Base-by-base conservation (phyloP, 2,329 filamentous ascomycete species). In the Nemania sp. region DNA sequence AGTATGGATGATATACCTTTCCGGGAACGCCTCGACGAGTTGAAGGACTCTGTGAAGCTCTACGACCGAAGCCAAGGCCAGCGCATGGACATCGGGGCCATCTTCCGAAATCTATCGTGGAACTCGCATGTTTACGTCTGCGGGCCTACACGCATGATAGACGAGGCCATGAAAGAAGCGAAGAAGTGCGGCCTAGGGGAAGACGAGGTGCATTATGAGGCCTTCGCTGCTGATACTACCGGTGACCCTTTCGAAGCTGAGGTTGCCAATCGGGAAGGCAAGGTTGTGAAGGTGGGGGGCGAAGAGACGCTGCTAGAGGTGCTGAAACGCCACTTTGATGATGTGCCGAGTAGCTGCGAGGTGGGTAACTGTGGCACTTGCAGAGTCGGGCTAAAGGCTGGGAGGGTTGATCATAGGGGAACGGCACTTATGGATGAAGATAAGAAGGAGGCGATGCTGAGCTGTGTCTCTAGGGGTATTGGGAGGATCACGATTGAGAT, bases 51-150 rank as follows among this genome's bases (percentile, higher is more conserved):
- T 1, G 81, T 86, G 0, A 80, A 77, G 0, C 72, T 90, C 6
- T 90, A 91, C 78, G 85, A 87, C 76, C 82, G 82, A 45, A 78
- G 82, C 0, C 76, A 81, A 24, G 85, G 84, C 4, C 75, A 87
- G 70, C 81, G 87, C 11, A 83, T 91, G 77, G 80, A 89, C 69
- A 78, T 91, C 4, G 41, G 66, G 0, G 62, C 71, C 0, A 82
- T 91, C 24, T 75, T 90, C 10, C 74, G 76, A 1, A 75, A 70
- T 0, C 78, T 86, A 59, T 78, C 81, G 5, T 86, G 84, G 83
- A 88, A 87, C 72, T 85, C 85, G 10, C 85, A 86, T 59, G 77
- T 91, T 3, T 91, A 90, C 74, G 84, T 87, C 26, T 91, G 89
- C 74, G 89, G 89, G 0, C 88, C 89, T 0, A 72, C 75, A 8